Evolutionary conservation across 2,329 filamentous ascomycete species (phyloP).

Genomic region (Exophiala mesophila): DNA sequence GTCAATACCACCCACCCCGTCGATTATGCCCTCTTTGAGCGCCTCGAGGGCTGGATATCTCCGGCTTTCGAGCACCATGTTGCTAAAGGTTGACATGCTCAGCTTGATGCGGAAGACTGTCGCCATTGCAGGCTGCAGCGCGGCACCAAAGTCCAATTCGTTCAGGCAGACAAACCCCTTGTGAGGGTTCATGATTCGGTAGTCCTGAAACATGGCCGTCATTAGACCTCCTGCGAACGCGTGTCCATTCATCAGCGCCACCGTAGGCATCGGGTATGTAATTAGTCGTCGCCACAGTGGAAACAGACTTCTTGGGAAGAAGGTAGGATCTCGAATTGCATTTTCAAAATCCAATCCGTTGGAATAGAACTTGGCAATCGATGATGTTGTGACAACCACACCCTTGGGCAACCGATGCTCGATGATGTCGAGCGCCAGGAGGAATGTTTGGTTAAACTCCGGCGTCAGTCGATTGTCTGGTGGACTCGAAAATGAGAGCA

Average conservation of each 20-base stretch:
- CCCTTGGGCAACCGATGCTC: constrained; percentile 64
- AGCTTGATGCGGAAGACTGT: constrained; percentile 69
- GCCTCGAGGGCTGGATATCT: constrained; percentile 62
- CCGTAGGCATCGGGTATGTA: constrained; percentile 74
- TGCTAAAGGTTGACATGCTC: constrained; percentile 51
- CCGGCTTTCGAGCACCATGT: constrained; percentile 67
- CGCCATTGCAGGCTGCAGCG: constrained; percentile 69
- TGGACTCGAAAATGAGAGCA: constrained; percentile 65
- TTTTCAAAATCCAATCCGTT: constrained; percentile 76
- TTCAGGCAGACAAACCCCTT: constrained; percentile 75
- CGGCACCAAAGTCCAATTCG: constrained; percentile 73
- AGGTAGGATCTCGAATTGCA: constrained; percentile 56
- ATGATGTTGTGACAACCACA: constrained; percentile 71
- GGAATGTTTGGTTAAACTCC: constrained; percentile 61
- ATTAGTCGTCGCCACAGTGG: constrained; percentile 60
- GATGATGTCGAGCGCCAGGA: constrained; percentile 69
- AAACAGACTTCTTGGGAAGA: constrained; percentile 59
- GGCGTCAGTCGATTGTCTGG: constrained; percentile 73
- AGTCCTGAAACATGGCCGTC: constrained; percentile 77
- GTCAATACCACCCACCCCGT: constrained; percentile 60
- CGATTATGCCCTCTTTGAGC: constrained; percentile 62
- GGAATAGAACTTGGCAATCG: constrained; percentile 69
- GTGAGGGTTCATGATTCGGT: constrained; percentile 67
- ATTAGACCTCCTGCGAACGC: constrained; percentile 79
- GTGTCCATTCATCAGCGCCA: constrained; percentile 75